Evolutionary conservation across 495 filamentous ascomycete genomes (phyloP).

Genomic region (Aspergillus sclerotiicarbonarius): DNA sequence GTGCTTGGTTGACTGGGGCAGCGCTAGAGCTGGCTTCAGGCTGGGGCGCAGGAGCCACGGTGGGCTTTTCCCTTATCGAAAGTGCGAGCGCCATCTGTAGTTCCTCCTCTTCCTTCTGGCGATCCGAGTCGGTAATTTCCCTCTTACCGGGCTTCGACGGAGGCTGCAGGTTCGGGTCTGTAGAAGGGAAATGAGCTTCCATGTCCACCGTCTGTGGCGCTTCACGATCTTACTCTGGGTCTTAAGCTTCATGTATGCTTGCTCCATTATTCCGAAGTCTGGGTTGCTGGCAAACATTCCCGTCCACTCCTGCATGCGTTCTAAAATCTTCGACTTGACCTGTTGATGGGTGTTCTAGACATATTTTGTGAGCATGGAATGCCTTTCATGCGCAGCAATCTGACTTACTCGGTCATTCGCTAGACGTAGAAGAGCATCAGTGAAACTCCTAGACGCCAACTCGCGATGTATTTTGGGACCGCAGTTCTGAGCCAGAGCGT

Average conservation of each 20-base stretch:
- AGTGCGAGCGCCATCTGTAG: conserved; percentile 92
- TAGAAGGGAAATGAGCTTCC: conserved; percentile 5
- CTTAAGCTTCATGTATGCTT: conserved; percentile 88
- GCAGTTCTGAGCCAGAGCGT: conserved; percentile 94
- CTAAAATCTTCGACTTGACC: conserved; percentile 94
- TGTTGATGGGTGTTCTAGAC: conserved; percentile 84
- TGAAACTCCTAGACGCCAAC: conserved; percentile 90
- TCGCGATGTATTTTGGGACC: conserved; percentile 89
- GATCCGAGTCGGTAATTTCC: conserved; percentile 83
- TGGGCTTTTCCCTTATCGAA: conserved; percentile 77
- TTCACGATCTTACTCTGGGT: conserved; percentile 55
- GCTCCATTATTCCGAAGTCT: conserved; percentile 96
- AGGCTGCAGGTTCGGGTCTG: conserved; percentile 87
- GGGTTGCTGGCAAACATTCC: conserved; percentile 90
- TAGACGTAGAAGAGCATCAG: conserved; percentile 86
- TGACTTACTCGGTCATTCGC: conserved; percentile 72
- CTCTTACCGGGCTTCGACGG: conserved; percentile 91
- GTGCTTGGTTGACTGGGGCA: conserved; percentile 42
- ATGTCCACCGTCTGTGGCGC: not conserved
- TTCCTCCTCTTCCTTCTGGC: conserved; percentile 96
- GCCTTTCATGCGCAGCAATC: not conserved
- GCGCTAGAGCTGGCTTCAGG: conserved; percentile 25
- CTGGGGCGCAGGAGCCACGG: conserved; percentile 26
- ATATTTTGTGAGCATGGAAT: conserved; percentile 5
- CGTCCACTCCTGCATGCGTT: conserved; percentile 94